Evolutionary conservation across 2,329 filamentous ascomycete genomes (phyloP).

Genomic region (Calonectria pseudoturangicola): DNA sequence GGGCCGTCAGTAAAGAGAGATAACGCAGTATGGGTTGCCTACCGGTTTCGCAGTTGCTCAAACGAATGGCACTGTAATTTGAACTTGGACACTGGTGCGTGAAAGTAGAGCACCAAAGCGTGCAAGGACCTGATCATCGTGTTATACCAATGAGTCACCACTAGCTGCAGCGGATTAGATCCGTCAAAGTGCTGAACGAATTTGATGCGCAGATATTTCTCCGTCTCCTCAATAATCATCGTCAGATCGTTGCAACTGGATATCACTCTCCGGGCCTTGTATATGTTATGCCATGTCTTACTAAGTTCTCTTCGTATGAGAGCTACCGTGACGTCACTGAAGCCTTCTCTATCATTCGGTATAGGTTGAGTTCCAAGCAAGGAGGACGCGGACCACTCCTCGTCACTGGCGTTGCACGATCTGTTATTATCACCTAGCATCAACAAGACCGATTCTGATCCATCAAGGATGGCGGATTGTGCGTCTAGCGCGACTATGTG

Average conservation of each 20-base stretch:
- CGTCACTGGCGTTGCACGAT: not conserved
- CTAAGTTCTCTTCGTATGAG: slow-evolving; percentile 10
- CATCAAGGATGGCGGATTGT: not conserved
- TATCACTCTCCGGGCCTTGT: not conserved
- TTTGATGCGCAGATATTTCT: not conserved
- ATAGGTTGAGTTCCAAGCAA: not conserved
- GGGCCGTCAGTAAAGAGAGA: not conserved
- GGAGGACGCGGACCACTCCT: not conserved
- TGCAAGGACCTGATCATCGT: not conserved
- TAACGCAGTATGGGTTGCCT: not conserved
- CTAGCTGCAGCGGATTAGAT: not conserved
- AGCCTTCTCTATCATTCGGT: not conserved
- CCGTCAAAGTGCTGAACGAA: not conserved
- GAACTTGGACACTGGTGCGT: not conserved
- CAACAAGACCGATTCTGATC: not conserved
- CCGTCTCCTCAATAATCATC: not conserved
- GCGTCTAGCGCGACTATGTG: not conserved
- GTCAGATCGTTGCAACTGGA: not conserved
- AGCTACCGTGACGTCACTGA: not conserved
- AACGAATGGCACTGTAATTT: slow-evolving; percentile 3
- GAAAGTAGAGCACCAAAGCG: slow-evolving; percentile 1
- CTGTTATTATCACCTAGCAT: not conserved
- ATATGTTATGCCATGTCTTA: not conserved
- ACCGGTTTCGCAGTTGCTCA: slow-evolving; percentile 5
- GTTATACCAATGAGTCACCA: not conserved